Conservation (phyloP, 2,329 filamentous ascomycete species). For the Cadophora luteo-olivacea region DNA sequence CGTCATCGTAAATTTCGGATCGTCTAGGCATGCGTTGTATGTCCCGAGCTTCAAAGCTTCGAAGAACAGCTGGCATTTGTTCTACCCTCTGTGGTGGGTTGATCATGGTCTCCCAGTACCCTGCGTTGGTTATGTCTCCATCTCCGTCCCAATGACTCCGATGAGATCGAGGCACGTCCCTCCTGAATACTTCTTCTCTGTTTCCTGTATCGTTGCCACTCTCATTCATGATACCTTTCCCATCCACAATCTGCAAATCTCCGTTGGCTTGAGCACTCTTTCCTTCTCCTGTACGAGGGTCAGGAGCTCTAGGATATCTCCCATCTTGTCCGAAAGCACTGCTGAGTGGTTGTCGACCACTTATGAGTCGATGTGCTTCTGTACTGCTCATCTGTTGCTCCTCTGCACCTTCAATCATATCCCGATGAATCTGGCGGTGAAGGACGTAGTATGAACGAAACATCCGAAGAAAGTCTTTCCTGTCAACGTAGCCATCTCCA, state of each 20-base stretch:
- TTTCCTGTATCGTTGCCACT: constrained; percentile 66
- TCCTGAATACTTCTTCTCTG: constrained; percentile 64
- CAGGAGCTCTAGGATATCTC: constrained; percentile 67
- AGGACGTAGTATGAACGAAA: constrained; percentile 92
- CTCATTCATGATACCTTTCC: constrained; percentile 63
- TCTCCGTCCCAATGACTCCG: constrained; percentile 32
- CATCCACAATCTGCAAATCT: constrained; percentile 68
- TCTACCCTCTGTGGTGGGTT: constrained; percentile 39
- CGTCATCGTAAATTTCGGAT: constrained; percentile 23
- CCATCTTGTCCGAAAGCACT: constrained; percentile 76
- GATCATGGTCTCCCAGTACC: constrained; percentile 41
- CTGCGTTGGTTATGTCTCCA: constrained; percentile 20
- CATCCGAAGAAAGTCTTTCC: constrained; percentile 88
- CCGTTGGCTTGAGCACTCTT: constrained; percentile 69
- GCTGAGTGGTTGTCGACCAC: constrained; percentile 77
- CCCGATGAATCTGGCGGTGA: constrained; percentile 86
- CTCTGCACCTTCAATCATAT: constrained; percentile 79
- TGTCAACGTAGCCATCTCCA: constrained; percentile 81
- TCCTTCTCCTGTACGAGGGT: constrained; percentile 64
- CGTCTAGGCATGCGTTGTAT: constrained; percentile 26
- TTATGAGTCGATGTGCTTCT: constrained; percentile 77
- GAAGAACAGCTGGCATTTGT: constrained; percentile 33
- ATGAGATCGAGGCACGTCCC: constrained; percentile 51
- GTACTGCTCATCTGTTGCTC: constrained; percentile 79
- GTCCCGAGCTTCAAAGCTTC: constrained; percentile 23